Base-by-base conservation (phyloP, 805 yeast species). In the Kregervanrija delftensis region DNA sequence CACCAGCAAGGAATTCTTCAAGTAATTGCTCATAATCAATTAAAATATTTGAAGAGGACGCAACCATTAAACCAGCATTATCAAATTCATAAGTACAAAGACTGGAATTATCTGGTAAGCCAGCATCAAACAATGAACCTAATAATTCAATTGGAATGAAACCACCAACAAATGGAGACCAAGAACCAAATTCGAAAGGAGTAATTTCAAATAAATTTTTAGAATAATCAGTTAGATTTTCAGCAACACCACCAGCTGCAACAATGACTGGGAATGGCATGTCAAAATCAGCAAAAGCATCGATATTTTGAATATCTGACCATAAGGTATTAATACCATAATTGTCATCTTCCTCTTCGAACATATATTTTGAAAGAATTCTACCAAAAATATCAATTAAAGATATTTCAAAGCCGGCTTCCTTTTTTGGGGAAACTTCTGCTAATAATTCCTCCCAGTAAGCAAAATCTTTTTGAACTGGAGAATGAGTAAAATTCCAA, bases 181-280 rank as follows among this genome's bases (percentile, higher is more conserved):
- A 88, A 3, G 93, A 79, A 11, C 96, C 96, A 58, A 88, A 69
- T 58, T 82, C 85, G 54, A 68, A 79, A 12, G 95, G 90, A 42
- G 71, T 73, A 44, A 76, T 59, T 52, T 79, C 77, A 48, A 79
- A 69, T 41, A 70, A 71, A 3, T 93, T 83, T 12, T 86, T 72
- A 62, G 80, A 79, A 36, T 66, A 64, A 42, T 72, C 71, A 31
- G 82, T 62, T 42, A 79, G 65, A 8, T 56, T 48, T 2, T 81
- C 67, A 30, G 73, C 73, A 3, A 69, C 67, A 58, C 86, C 72
- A 40, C 83, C 86, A 46, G 77, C 75, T 12, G 79, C 77, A 49
- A 72, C 75, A 53, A 74, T 69, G 49, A 81, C 77, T 42, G 83
- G 93, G 64, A 73, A 84, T 41, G 83, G 95, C 84, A 77, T 82